Base-by-base conservation (phyloP, 768 basidiomycete species). In the Amanita thiersii region DNA sequence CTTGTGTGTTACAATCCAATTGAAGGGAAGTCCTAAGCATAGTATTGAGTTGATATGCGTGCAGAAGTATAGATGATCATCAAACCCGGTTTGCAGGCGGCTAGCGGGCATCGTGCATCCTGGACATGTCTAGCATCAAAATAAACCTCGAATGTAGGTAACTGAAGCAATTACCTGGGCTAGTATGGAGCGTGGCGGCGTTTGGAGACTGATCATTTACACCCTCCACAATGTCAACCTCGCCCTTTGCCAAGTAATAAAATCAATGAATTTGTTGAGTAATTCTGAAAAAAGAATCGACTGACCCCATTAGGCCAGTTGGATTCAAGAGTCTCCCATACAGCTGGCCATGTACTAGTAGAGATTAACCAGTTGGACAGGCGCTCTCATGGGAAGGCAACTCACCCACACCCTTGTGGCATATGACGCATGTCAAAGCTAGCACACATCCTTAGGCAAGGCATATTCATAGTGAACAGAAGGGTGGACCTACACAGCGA, bases 141-240 rank as follows among this genome's bases (percentile, higher is more conserved):
- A 15, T 19, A 4, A 30, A 19, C 6, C 17, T 4, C 21, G 33
- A 3, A 8, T 7, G 26, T 30, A 28, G 10, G 6, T 0, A 40
- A 33, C 15, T 33, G 23, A 10, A n/a, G 29, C 19, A 44, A 60
- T 14, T 42, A 69, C 73, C 58, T 20, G 68, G 46, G 9, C 61
- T 62, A 2, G 80, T 81, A 54, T 82, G 79, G 6, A 83, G 63
- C 0, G 76, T 72, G 0, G 66, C 67, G 32, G 63, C 55, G 48
- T 82, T 75, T 1, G 75, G 72, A 4, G 49, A 46, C 38, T 68
- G 62, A 49, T 78, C 62, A 51, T 83, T 82, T 9, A 80, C 72
- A 32, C 77, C 74, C 50, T 77, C 74, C 14, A 76, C 48, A 24
- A 77, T 72, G 50, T 78, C 70, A 15, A 69, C 57, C 43, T 69